Evolutionary conservation across 257 asterid species (phyloP).

Genomic region (Nicotiana undulata): DNA sequence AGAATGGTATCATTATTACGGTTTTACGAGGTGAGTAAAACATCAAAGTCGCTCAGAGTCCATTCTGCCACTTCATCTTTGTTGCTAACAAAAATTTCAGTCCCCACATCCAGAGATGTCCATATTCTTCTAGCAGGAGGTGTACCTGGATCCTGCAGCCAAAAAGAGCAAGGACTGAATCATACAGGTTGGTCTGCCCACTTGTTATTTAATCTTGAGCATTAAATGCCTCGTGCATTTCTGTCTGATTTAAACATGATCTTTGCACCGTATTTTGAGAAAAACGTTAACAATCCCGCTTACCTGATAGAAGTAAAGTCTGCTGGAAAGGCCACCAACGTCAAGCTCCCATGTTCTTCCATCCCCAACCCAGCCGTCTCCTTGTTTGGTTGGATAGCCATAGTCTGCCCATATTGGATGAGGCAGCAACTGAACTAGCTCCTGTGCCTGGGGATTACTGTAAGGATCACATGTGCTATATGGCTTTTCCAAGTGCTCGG

Average conservation of each 20-base stretch:
- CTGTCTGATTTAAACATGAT: not conserved
- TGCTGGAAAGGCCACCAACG: conserved; percentile 61
- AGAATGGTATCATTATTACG: not conserved
- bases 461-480: conserved; percentile 57
- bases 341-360: conserved; percentile 53
- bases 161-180: not conserved
- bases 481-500: conserved; percentile 45
- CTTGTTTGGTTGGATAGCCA: conserved; percentile 59
- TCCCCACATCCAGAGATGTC: conserved; percentile 75
- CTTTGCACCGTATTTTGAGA: not conserved
- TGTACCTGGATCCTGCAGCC: conserved; percentile 52
- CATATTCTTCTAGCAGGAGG: conserved; percentile 62
- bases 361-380: conserved; percentile 57
- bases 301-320: conserved; percentile 64
- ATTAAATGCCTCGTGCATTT: not conserved
- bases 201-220: not conserved
- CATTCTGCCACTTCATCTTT: conserved; percentile 69
- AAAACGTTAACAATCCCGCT: not conserved
- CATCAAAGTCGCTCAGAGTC: conserved; percentile 62
- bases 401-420: conserved; percentile 67
- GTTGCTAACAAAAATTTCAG: conserved; percentile 62
- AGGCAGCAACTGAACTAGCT: conserved; percentile 56
- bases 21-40: conserved; percentile 32
- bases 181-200: not conserved
- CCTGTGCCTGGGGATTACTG: conserved; percentile 66